Conservation (phyloP, 345 rosid genomes). For the Rubroshorea leprosula region DNA sequence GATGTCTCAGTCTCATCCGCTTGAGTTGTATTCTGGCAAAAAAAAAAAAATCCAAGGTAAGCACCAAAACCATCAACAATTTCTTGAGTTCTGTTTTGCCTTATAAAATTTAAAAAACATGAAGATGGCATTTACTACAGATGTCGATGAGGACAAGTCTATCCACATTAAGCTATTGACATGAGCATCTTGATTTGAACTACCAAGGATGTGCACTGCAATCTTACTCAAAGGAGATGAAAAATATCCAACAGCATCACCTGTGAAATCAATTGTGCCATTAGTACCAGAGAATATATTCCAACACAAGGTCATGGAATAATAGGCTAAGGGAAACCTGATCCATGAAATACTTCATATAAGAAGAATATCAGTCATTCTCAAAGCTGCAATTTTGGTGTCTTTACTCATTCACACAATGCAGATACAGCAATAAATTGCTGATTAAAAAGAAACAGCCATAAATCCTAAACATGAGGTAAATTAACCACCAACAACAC, state of each 20-base stretch:
- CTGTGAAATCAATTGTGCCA: slow-evolving; percentile 34
- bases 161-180: slow-evolving; percentile 55
- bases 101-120: not conserved
- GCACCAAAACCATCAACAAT: not conserved
- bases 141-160: slow-evolving; percentile 48
- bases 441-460: not conserved
- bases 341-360: not conserved
- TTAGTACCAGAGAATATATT: slow-evolving; percentile 1
- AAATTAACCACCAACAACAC: not conserved
- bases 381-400: not conserved
- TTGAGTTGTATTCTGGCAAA: slow-evolving; percentile 38
- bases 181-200: slow-evolving; percentile 36
- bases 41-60: slow-evolving; percentile 8
- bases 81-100: too few relatives aligned
- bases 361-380: not conserved
- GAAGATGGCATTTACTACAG: slow-evolving; percentile 33
- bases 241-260: slow-evolving; percentile 65
- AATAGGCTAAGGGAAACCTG: not conserved
- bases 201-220: slow-evolving; percentile 40
- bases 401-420: not conserved
- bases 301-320: not conserved
- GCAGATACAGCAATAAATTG: slow-evolving; percentile 3
- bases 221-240: slow-evolving; percentile 69
- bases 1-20: slow-evolving; percentile 26
- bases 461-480: not conserved